Evolutionary conservation across 1,139 yeast species (phyloP), one percentile per base, ranked within the genome.

Genomic region (Magnusiomyces tetraspermus): DNA sequence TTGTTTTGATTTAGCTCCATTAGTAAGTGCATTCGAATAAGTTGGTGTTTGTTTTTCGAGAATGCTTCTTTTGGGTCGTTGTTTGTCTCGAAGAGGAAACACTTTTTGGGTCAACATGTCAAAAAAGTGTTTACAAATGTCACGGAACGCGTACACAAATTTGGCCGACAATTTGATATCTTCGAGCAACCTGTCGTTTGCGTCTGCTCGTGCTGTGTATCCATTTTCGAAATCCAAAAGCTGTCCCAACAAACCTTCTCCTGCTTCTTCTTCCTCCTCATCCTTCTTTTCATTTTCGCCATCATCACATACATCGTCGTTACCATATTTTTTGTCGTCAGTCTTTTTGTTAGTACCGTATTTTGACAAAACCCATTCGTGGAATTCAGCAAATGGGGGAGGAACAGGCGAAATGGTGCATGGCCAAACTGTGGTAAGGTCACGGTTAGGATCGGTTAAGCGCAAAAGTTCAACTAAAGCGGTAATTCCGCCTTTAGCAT

Each of bases 391-490:
- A 24, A 42, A 42, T 11, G 45, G 45, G 10, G 26, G n/a, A 22
- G 45, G 45, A 15, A 24, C 28, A 4, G 45, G 45, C 4, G 10
- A n/a, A 30, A 45, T 31, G 28, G 23, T 6, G 17, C 48, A 45
- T n/a, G 48, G 48, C 48, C 48, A 45, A 11, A 45, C 23, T 6
- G 6, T 11, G n/a, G 24, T 23, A 43, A 15, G 17, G n/a, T 31
- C 26, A 11, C 48, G 37, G 38, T 45, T 28, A 4, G 28, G 40
- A 19, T 45, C 38, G 2, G 26, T 31, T 5, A 45, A 15, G 8
- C 48, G 48, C 22, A 45, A 19, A 15, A 45, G 48, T 21, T 45
- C 48, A 3, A 31, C 40, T 24, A 42, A 15, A 3, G 45, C 45
- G 3, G 45, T 23, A 4, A 42, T 17, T 4, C 21, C 24, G 38